Evolutionary conservation across 2,329 filamentous ascomycete species (phyloP), one percentile per base, ranked within the genome.

Genomic region (Penicillium sp.): DNA sequence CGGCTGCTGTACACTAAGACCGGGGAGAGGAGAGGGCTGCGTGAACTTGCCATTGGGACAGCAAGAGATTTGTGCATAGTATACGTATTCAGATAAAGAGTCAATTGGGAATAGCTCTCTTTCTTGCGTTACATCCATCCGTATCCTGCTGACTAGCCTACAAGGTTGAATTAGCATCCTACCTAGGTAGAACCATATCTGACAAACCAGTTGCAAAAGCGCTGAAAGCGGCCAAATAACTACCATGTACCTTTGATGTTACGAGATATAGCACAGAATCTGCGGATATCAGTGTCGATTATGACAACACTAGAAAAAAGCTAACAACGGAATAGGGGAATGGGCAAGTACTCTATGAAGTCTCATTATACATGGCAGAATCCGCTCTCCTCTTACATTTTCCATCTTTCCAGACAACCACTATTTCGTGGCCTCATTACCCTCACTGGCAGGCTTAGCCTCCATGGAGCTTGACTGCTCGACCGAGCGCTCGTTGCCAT

Each of bases 361-460:
- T 54, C 52, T 56, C 54, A 57, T 56, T 53, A 57, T 58, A 59
- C 54, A 57, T 56, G 49, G 52, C 44, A 45, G 46, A 48, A 49
- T 29, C 43, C 32, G 34, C 44, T 39, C 28, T 40, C 37, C 44
- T 42, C 40, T 43, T 22, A 50, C 26, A 47, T 45, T 21, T 41
- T 26, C 32, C 32, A 24, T 32, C 39, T 37, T 37, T 41, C 47
- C 33, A 44, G 34, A 51, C 40, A 53, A 48, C 49, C 40, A 51
- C 43, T 56, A 65, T 53, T 68, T 61, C 49, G 73, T 75, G 13
- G 73, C 73, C 55, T 74, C 72, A 49, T 72, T 69, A 9, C 66
- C 71, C 53, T 75, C 73, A 43, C 72, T 75, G 26, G 71, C 73
- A 17, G 73, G 73, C 52, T 71, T 72, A 1, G 73, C 66, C 53